Percentiles rank a stretch among this genome's conserved stretches.
These are phyloP conservation scores for Metschnikowia santaceciliae DNA, from an alignment of 805 yeast genomes.

Conservation along the genomic window DNA sequence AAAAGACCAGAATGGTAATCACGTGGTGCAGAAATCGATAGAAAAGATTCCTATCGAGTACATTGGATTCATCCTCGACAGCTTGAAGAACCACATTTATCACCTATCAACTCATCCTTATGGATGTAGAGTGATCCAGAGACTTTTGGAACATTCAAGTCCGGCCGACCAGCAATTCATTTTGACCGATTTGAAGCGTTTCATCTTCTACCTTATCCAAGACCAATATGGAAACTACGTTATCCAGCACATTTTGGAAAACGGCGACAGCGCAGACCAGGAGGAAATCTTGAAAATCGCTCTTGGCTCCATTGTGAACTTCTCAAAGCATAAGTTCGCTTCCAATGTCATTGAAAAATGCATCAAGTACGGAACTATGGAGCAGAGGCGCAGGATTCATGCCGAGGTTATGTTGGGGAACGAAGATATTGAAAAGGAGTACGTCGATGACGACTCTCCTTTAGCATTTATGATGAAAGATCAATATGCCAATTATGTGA, in stretches of 20 bases:
- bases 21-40: slow-evolving; percentile 92
- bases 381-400: slow-evolving; percentile 60
- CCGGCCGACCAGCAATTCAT: slow-evolving; percentile 62
- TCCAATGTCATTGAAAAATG: slow-evolving; percentile 96
- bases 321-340: slow-evolving; percentile 96
- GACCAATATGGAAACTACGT: slow-evolving; percentile 98
- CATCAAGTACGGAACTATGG: slow-evolving; percentile 63
- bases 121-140: slow-evolving; percentile 95
- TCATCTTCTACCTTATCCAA: slow-evolving; percentile 72
- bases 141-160: slow-evolving; percentile 77
- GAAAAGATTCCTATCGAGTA: slow-evolving; percentile 74
- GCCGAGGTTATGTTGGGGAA: slow-evolving; percentile 58
- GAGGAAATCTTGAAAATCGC: slow-evolving; percentile 64
- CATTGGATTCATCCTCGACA: slow-evolving; percentile 67
- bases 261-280: slow-evolving; percentile 63
- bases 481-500: slow-evolving; percentile 96
- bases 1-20: slow-evolving; percentile 97
- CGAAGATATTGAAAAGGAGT: slow-evolving; percentile 43
- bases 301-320: slow-evolving; percentile 64
- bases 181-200: slow-evolving; percentile 66
- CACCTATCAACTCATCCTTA: slow-evolving; percentile 92
- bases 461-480: slow-evolving; percentile 94
- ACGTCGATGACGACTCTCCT: slow-evolving; percentile 61
- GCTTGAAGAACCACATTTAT: slow-evolving; percentile 67
- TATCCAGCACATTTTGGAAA: slow-evolving; percentile 89